phyloP scores from a whole-genome alignment of 306 rosid species.

The Glycine soja region DNA sequence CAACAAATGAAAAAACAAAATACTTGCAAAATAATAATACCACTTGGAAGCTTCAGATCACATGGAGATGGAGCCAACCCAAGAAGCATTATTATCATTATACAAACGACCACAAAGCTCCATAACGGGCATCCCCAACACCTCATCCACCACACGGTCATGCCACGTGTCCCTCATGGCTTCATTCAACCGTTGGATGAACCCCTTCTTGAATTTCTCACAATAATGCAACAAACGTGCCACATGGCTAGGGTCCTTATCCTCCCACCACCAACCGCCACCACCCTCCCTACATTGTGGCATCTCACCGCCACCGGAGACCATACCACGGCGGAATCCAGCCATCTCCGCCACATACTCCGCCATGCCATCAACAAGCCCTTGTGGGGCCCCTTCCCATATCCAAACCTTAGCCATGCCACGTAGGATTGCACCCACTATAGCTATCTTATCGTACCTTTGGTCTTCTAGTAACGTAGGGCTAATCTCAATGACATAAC shows the following conservation, averaged over 20 bases:
- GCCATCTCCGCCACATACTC: conserved; percentile 57
- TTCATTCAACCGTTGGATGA: conserved; percentile 75
- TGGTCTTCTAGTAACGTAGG: conserved; percentile 51
- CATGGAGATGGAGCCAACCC: neutral
- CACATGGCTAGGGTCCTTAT: conserved; percentile 55
- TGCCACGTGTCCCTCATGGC: conserved; percentile 67
- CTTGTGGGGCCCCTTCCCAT: conserved; percentile 65
- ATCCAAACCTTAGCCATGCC: conserved; percentile 71
- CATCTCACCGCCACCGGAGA: neutral
- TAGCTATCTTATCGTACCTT: conserved; percentile 35
- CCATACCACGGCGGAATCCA: conserved; percentile 41
- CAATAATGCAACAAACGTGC: conserved; percentile 52
- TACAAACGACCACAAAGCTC: conserved; percentile 43
- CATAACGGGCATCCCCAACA: conserved; percentile 50
- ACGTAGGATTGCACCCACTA: conserved; percentile 53
- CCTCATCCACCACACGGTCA: conserved; percentile 56
- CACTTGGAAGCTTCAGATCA: neutral
- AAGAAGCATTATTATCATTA: conserved; percentile 40
- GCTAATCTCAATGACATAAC: conserved; percentile 55
- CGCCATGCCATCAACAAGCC: conserved; percentile 64
- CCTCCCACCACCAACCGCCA: conserved; percentile 61
- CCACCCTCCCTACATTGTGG: conserved; percentile 39
- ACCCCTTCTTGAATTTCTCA: conserved; percentile 55
- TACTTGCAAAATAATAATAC: conserved; percentile 2
- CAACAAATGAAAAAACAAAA: neutral